Conservation (phyloP, 129 eudicot genomes). For the Erigeron canadensis region DNA sequence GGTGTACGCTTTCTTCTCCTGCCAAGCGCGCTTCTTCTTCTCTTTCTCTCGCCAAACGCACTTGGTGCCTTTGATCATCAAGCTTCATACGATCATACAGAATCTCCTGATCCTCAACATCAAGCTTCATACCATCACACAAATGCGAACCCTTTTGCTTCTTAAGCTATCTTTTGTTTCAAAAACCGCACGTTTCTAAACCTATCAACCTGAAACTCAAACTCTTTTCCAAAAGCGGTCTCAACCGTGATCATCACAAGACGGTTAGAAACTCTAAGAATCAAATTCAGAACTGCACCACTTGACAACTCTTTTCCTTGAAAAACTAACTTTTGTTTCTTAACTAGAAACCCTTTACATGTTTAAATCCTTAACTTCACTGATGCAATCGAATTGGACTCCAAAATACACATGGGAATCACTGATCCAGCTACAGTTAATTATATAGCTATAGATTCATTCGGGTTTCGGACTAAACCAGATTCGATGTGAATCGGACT, state of each 20-base stretch:
- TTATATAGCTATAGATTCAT: conserved; percentile 48
- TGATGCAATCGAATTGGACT: conserved; percentile 77
- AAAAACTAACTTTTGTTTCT: conserved; percentile 66
- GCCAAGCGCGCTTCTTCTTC: too few species aligned
- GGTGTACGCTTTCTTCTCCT: too few species aligned
- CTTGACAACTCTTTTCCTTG: conserved; percentile 58
- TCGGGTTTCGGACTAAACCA: conserved; percentile 30
- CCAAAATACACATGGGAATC: conserved; percentile 73
- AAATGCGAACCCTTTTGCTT: conserved; percentile 50
- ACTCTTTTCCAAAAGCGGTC: conserved; percentile 49
- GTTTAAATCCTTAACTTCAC: conserved; percentile 76
- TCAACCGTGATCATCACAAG: conserved; percentile 58
- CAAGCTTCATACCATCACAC: too few species aligned
- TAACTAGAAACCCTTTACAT: conserved; percentile 70
- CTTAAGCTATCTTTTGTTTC: conserved; percentile 50
- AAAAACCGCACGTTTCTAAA: conserved; percentile 51
- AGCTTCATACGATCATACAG: conserved; percentile 60
- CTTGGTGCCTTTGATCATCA: conserved; percentile 60
- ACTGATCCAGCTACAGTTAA: conserved; percentile 56
- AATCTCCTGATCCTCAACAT: conserved; percentile 54
- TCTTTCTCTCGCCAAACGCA: too few species aligned
- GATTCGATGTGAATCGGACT: conserved; percentile 45
- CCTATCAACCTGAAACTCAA: conserved; percentile 54
- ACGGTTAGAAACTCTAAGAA: conserved; percentile 55
- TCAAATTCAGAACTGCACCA: conserved; percentile 61